Evolutionary conservation across 1,139 yeast species (phyloP).

Genomic region (Hemisphaericaspora subhashii): DNA sequence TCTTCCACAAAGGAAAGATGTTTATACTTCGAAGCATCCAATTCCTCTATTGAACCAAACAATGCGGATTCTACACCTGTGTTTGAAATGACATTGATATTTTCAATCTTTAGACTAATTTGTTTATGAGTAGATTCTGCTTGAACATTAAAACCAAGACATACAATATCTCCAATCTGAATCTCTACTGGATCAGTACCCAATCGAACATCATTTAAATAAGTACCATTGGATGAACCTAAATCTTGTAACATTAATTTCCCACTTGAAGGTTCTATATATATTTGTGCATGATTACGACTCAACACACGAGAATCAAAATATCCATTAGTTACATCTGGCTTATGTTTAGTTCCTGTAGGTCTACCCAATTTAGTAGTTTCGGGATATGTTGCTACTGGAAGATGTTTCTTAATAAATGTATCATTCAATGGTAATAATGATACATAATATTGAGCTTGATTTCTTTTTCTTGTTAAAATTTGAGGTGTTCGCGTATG

Average conservation of each 20-base stretch:
- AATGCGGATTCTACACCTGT: conserved; percentile 11
- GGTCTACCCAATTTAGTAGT: conserved; percentile 88
- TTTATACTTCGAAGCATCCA: conserved; percentile 33
- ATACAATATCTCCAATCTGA: conserved; percentile 73
- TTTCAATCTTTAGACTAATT: conserved; percentile 77
- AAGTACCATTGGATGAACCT: conserved; percentile 93
- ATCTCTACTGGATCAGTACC: conserved; percentile 65
- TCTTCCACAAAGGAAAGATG: conserved; percentile 47
- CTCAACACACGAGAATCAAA: conserved; percentile 93
- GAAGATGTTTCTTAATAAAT: conserved; percentile 74
- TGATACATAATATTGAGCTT: conserved; percentile 56
- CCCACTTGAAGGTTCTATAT: conserved; percentile 67
- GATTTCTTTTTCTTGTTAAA: conserved; percentile 29
- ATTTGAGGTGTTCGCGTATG: conserved; percentile 13
- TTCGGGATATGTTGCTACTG: conserved; percentile 81
- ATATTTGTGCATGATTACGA: conserved; percentile 90
- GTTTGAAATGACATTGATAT: conserved; percentile 59
- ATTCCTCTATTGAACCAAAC: conserved; percentile 9
- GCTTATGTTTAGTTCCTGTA: conserved; percentile 68
- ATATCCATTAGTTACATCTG: conserved; percentile 82
- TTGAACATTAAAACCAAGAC: conserved; percentile 90
- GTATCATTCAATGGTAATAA: conserved; percentile 78
- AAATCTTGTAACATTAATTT: conserved; percentile 78
- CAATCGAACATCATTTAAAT: conserved; percentile 73
- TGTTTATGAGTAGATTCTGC: conserved; percentile 81